Conservation (phyloP, 2,329 filamentous ascomycete genomes). For the Coleophoma eucalyptorum region DNA sequence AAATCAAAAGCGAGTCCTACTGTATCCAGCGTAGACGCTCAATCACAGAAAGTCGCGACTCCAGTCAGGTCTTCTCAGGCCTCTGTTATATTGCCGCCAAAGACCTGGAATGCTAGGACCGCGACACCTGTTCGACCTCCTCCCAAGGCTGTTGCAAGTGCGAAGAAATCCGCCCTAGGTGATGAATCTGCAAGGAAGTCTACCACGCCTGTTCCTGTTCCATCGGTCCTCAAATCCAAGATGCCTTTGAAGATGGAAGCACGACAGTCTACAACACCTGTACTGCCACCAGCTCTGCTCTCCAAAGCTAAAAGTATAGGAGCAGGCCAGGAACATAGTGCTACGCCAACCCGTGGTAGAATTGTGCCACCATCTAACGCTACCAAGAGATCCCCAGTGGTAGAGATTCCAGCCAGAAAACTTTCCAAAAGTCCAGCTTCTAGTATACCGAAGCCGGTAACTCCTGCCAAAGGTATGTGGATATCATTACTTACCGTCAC, state of each 20-base stretch:
- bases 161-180: too few relatives aligned
- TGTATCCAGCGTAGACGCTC: conserved; percentile 2
- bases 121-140: too few relatives aligned
- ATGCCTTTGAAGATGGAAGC: not conserved
- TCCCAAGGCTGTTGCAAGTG: too few relatives aligned
- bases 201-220: conserved; percentile 3
- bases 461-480: not conserved
- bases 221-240: not conserved
- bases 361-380: not conserved
- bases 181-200: not conserved
- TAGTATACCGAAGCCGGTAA: not conserved
- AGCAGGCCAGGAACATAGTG: not conserved
- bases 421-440: not conserved
- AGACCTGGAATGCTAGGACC: too few relatives aligned
- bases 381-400: not conserved
- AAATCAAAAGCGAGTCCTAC: conserved; percentile 3
- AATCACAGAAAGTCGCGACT: conserved; percentile 3
- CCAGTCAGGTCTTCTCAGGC: not conserved
- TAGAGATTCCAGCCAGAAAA: not conserved
- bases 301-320: not conserved
- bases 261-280: not conserved
- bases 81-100: not conserved
- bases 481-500: not conserved
- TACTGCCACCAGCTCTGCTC: not conserved
- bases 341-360: not conserved